A percentile compares a stretch with the other conserved stretches of the same genome.
Conservation (phyloP, 2,329 filamentous ascomycete genomes). For the Ilyonectria sp. region DNA sequence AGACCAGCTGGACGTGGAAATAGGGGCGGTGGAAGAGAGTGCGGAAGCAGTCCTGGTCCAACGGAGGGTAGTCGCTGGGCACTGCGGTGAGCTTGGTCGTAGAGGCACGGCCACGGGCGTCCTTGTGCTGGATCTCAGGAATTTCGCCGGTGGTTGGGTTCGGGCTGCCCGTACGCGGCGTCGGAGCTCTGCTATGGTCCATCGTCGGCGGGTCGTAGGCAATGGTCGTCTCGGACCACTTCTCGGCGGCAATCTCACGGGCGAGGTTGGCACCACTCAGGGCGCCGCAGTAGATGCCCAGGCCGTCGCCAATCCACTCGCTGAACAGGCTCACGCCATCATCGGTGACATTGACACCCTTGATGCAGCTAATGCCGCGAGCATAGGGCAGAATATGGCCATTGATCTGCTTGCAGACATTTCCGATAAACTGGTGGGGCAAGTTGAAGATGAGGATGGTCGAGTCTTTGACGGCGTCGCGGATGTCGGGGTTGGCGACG, state of each 20-base stretch:
- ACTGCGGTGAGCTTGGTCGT: constrained; percentile 81
- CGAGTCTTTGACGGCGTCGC: constrained; percentile 85
- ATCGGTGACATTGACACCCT: constrained; percentile 94
- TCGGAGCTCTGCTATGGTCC: constrained; percentile 81
- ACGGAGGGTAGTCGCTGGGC: constrained; percentile 85
- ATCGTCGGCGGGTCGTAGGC: constrained; percentile 94
- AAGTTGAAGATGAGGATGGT: constrained; percentile 97
- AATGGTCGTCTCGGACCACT: constrained; percentile 97
- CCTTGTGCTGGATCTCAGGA: constrained; percentile 75
- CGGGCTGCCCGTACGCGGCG: constrained; percentile 64
- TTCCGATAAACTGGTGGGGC: constrained; percentile 94
- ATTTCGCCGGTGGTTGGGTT: constrained; percentile 67
- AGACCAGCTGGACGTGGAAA: constrained; percentile 95
- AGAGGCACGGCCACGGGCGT: constrained; percentile 76
- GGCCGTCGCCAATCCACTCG: constrained; percentile 90
- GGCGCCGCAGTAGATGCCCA: constrained; percentile 97
- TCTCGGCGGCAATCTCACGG: constrained; percentile 92
- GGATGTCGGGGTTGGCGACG: constrained; percentile 85
- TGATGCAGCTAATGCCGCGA: constrained; percentile 96
- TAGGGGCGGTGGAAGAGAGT: constrained; percentile 95
- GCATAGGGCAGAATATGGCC: constrained; percentile 94
- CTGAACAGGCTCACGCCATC: constrained; percentile 91
- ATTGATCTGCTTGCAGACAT: constrained; percentile 85
- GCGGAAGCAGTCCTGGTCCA: constrained; percentile 88
- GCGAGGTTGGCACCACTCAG: constrained; percentile 97